Percentiles rank a stretch among this genome's conserved stretches.
Evolutionary conservation across 768 basidiomycete genomes (phyloP).

Genomic region (Tubosaeta sp.): DNA sequence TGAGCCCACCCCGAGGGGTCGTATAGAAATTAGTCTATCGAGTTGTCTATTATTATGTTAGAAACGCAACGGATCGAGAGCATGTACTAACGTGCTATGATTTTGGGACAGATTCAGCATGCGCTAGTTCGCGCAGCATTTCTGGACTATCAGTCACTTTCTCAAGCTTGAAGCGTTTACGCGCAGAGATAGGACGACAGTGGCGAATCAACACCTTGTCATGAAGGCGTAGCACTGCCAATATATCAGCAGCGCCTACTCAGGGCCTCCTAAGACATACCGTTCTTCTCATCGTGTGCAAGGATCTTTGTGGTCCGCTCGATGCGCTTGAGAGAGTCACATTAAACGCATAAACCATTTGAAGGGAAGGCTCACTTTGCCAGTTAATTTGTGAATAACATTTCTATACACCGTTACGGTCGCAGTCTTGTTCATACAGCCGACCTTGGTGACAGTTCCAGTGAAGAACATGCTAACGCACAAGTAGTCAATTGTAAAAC

Average conservation of each 20-base stretch:
- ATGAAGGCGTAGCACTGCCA: conserved; percentile 56
- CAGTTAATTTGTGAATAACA: conserved; percentile 67
- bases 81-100: background rate
- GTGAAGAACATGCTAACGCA: conserved; percentile 51
- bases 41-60: background rate
- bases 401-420: conserved; percentile 78
- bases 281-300: conserved; percentile 67
- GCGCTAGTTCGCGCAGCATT: conserved; percentile 46
- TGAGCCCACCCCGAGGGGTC: conserved; percentile 12
- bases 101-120: conserved; percentile 6
- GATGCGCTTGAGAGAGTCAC: conserved; percentile 47
- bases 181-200: conserved; percentile 74
- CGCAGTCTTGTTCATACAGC: conserved; percentile 79
- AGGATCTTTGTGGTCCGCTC: conserved; percentile 75
- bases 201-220: conserved; percentile 78
- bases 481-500: background rate
- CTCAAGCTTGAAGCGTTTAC: conserved; percentile 73
- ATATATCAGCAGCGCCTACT: conserved; percentile 5
- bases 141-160: conserved; percentile 65
- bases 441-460: conserved; percentile 75
- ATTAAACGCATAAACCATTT: background rate
- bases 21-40: background rate
- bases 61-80: background rate
- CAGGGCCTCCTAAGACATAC: conserved; percentile 39
- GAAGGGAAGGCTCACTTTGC: conserved; percentile 52